Evolutionary conservation across 805 yeast species (phyloP), one percentile per base, ranked within the genome.

Genomic region (Kodamaea laetipori): DNA sequence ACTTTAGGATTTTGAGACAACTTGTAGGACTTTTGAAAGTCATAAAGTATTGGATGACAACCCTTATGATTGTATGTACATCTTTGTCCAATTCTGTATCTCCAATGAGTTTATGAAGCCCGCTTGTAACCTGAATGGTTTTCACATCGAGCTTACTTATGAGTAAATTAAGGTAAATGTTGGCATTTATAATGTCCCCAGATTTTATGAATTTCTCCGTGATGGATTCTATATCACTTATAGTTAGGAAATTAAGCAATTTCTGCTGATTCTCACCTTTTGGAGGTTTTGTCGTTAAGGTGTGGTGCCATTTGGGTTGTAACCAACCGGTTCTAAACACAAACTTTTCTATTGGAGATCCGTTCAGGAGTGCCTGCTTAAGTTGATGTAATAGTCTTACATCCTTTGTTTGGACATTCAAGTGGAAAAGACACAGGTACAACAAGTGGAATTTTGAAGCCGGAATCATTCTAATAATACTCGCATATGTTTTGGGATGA

Each of bases 281-380:
- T 10, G 34, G 17, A 15, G 17, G 17, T 15, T 30, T 30, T 5
- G 50, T 45, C 31, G 46, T 49, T 17, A 59, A 52, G 0, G 62
- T 54, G 44, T 67, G 59, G 44, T 69, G 73, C 73, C 73, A 68
- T 40, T 61, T 61, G 4, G 73, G 60, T 25, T 59, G 50, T 4
- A 64, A 37, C 39, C 59, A 51, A 1, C 76, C 76, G 2, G 75
- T 67, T 36, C 73, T 50, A 6, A 58, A 60, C 4, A 67, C 57
- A 41, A 60, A 62, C 35, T 56, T 56, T 3, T 68, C 73, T 11
- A 63, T 28, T 24, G 59, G 55, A 1, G 64, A 51, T 5, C 76
- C 72, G 5, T 42, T 45, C 16, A 54, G 41, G 15, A 70, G 55
- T 6, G 51, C 45, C 16, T 49, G 43, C 34, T 61, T 63, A 24